Conservation (phyloP, 2,329 filamentous ascomycete genomes). For the Orbilia quercus region DNA sequence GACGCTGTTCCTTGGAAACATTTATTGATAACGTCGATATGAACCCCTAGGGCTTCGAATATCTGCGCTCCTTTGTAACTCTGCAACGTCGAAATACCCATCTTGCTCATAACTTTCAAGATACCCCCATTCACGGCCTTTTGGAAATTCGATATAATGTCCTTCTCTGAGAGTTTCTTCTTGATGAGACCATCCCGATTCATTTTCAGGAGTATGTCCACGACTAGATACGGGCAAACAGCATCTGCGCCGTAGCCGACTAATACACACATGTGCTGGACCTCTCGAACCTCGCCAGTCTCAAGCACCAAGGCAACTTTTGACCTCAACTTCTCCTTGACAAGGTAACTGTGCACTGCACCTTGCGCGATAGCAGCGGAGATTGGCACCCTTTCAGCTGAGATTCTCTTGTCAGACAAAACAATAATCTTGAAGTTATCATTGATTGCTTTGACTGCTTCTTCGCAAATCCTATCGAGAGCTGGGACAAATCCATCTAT, state of each 20-base stretch:
- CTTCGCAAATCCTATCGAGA: constrained; percentile 87
- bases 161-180: constrained; percentile 84
- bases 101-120: constrained; percentile 98
- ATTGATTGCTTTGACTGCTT: constrained; percentile 84
- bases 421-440: constrained; percentile 86
- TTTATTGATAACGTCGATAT: constrained; percentile 89
- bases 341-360: constrained; percentile 94
- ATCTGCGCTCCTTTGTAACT: constrained; percentile 99
- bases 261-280: constrained; percentile 98
- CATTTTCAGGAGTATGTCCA: constrained; percentile 97
- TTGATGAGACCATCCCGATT: constrained; percentile 92
- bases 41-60: constrained; percentile 93
- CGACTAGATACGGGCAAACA: constrained; percentile 91
- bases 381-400: constrained; percentile 82
- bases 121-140: constrained; percentile 96
- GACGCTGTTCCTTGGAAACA: constrained; percentile 96
- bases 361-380: constrained; percentile 88
- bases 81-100: constrained; percentile 96
- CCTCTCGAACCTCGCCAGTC: constrained; percentile 94
- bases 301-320: constrained; percentile 87
- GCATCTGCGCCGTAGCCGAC: constrained; percentile 94
- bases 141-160: constrained; percentile 94
- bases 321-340: constrained; percentile 94
- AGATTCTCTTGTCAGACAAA: constrained; percentile 87
- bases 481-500: constrained; percentile 85